phyloP scores from a whole-genome alignment of 1,284 basidiomycete species.

The Cryptococcus sp. region DNA sequence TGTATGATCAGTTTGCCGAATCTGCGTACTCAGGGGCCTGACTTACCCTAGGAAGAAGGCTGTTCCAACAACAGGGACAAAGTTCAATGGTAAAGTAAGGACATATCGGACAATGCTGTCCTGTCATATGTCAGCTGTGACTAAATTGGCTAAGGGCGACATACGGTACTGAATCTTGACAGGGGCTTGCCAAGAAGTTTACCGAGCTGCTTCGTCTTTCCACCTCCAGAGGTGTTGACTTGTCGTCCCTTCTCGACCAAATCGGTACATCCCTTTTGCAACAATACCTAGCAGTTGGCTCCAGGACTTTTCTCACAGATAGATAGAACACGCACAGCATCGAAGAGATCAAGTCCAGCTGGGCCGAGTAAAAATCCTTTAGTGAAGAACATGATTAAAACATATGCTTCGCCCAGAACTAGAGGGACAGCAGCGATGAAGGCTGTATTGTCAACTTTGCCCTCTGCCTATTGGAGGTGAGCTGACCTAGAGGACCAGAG shows the following conservation, averaged over 20 bases:
- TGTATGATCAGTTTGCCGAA: not conserved
- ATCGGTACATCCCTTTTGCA: slow-evolving; percentile 44
- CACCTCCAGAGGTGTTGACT: slow-evolving; percentile 24
- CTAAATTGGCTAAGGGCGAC: not conserved
- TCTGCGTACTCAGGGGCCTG: not conserved
- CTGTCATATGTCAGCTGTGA: slow-evolving; percentile 7
- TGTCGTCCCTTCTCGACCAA: slow-evolving; percentile 48
- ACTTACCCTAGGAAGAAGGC: slow-evolving; percentile 56
- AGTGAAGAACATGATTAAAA: slow-evolving; percentile 53
- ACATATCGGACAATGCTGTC: slow-evolving; percentile 47
- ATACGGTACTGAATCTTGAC: slow-evolving; percentile 34
- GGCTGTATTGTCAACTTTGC: slow-evolving; percentile 20
- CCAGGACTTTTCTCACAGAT: not conserved
- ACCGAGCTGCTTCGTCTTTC: slow-evolving; percentile 40
- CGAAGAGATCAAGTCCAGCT: slow-evolving; percentile 51
- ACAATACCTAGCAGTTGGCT: slow-evolving; percentile 33
- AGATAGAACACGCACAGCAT: slow-evolving; percentile 28
- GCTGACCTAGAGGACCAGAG: slow-evolving; percentile 56
- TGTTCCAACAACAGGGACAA: slow-evolving; percentile 64
- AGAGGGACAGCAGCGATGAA: slow-evolving; percentile 50
- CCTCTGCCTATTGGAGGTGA: slow-evolving; percentile 8
- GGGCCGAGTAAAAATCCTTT: slow-evolving; percentile 53
- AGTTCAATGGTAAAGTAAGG: slow-evolving; percentile 53
- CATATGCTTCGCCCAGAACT: slow-evolving; percentile 49
- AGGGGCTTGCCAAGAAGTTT: slow-evolving; percentile 45